Evolutionary conservation across 805 yeast genomes (phyloP).

Genomic region (Hanseniaspora nectarophila): DNA sequence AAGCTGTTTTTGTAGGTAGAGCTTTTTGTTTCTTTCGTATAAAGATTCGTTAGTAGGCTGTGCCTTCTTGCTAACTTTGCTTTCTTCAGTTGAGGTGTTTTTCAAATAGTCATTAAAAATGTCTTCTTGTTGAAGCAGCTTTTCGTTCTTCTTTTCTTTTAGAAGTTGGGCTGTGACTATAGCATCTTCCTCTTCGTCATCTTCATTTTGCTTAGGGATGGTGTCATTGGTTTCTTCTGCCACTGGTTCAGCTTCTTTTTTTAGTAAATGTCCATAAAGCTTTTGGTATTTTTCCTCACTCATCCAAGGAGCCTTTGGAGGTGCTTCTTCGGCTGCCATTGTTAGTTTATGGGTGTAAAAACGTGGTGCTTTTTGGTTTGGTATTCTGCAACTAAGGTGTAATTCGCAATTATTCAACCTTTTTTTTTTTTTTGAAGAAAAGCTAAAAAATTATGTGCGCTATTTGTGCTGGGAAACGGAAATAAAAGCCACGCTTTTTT

Average conservation of each 20-base stretch:
- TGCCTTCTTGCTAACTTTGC: background rate
- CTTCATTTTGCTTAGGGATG: conserved; percentile 11
- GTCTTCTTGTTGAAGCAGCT: background rate
- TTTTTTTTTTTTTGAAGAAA: no score
- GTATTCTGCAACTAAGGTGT: no score
- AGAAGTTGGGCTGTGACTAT: background rate
- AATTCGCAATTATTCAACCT: no score
- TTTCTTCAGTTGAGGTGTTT: background rate
- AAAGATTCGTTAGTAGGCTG: conserved; percentile 19
- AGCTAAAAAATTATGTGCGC: no score
- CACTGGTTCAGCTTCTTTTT: conserved; percentile 14
- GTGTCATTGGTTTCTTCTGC: conserved; percentile 2
- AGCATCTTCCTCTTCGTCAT: conserved; percentile 18
- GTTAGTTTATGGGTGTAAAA: background rate
- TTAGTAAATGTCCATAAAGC: conserved; percentile 21
- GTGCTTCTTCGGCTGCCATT: conserved; percentile 16
- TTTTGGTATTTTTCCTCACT: conserved; percentile 29
- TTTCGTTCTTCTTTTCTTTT: background rate
- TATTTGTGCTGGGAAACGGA: no score
- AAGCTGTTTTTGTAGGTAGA: conserved; percentile 20
- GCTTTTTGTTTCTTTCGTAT: conserved; percentile 24
- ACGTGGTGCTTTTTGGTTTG: no score
- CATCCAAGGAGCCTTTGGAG: conserved; percentile 31
- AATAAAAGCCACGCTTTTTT: no score
- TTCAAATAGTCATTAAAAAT: conserved; percentile 1